A percentile compares a stretch with the other conserved stretches of the same genome.
Evolutionary conservation across 441 rosid species (phyloP).

Genomic region (Aleurites moluccanus): DNA sequence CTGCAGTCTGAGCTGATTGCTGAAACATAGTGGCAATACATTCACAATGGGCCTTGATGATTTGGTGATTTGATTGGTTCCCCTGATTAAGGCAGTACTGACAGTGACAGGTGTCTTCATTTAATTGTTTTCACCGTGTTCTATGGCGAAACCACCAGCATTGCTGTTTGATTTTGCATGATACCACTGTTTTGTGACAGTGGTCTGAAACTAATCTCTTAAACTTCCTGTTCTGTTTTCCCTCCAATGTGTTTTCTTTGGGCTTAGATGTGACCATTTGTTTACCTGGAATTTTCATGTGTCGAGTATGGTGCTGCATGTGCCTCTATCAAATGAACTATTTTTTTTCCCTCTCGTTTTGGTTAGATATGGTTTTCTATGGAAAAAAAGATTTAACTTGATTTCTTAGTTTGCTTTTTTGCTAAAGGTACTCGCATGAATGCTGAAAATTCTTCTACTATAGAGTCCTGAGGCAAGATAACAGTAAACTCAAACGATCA

Average conservation of each 20-base stretch:
- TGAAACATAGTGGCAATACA: too few species aligned
- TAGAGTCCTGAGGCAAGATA: conserved; percentile 19
- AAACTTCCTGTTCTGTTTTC: not conserved
- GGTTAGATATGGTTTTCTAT: not conserved
- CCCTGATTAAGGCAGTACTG: not conserved
- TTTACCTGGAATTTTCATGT: not conserved
- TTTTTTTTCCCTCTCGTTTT: not conserved
- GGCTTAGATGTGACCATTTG: not conserved
- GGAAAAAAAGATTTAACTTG: not conserved
- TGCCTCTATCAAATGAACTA: not conserved
- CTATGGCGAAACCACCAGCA: not conserved
- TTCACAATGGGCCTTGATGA: not conserved
- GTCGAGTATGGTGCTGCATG: not conserved
- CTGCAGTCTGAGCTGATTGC: not conserved
- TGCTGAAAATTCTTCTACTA: conserved; percentile 18
- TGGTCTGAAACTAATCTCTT: not conserved
- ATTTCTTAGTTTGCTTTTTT: conserved; percentile 9
- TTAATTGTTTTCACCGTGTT: not conserved
- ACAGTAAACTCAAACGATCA: conserved; percentile 20
- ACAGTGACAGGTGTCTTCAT: not conserved
- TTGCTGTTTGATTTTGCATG: not conserved
- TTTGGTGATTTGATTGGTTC: not conserved
- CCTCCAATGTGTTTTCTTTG: not conserved
- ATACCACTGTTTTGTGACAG: not conserved
- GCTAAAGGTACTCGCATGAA: conserved; percentile 24